Percentiles rank a stretch among this genome's conserved stretches.
These are phyloP conservation scores for Penicillium nordicum DNA, from an alignment of 2,329 filamentous ascomycete species.

Conservation along the genomic window DNA sequence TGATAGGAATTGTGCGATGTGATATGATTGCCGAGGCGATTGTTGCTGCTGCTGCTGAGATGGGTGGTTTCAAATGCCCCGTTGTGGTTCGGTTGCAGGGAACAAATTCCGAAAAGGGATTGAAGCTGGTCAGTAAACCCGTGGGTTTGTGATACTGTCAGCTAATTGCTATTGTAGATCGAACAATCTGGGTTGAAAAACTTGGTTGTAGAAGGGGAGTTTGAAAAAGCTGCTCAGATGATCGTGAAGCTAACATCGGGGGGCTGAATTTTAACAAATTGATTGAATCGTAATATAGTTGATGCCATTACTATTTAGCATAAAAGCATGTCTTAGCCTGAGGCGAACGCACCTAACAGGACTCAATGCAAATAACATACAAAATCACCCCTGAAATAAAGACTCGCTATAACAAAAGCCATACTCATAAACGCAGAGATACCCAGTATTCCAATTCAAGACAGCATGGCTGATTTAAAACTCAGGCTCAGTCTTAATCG, in stretches of 20 bases:
- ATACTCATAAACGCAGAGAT: background rate
- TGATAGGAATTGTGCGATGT: constrained; percentile 48
- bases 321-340: background rate
- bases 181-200: constrained; percentile 34
- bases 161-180: constrained; percentile 26
- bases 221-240: constrained; percentile 30
- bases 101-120: constrained; percentile 44
- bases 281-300: no score
- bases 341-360: background rate
- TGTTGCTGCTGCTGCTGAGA: constrained; percentile 40
- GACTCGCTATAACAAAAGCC: background rate
- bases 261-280: background rate
- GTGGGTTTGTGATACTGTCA: background rate
- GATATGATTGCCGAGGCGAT: constrained; percentile 54
- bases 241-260: constrained; percentile 33
- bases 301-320: no score
- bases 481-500: background rate
- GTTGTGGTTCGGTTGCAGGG: constrained; percentile 50
- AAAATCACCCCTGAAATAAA: background rate
- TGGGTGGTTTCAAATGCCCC: constrained; percentile 41
- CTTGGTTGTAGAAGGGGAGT: constrained; percentile 41
- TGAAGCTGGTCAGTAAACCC: constrained; percentile 39
- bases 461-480: background rate
- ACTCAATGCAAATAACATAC: background rate
- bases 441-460: background rate